Base-by-base conservation (phyloP, 2,329 filamentous ascomycete species). In the Fusarium sambucinum region DNA sequence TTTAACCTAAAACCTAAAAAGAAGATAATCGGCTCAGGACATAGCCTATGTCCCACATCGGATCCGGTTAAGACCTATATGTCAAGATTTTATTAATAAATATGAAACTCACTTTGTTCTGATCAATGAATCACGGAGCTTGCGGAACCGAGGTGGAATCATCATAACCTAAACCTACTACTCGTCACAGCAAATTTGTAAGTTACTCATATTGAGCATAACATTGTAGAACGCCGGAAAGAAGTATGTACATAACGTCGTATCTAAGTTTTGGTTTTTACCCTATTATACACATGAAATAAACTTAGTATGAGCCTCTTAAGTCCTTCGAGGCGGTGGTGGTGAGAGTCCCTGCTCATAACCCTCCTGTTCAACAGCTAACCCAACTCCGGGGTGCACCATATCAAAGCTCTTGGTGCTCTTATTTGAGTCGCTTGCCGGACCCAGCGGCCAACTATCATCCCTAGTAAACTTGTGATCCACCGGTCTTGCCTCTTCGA, bases 271-370 rank as follows among this genome's bases (percentile, higher is more conserved):
- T 35, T 51, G 14, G 12, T 38, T 50, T 40, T 48, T 30, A 23
- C 41, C 50, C 58, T 69, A 54, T 38, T 67, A 51, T 41, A 66
- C 46, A 44, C 45, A 61, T 33, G 35, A 62, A 62, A 47, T 37
- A 51, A 56, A 51, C 16, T 23, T 40, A 27, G 16, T 45, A 35
- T 52, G 48, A 45, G 33, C 40, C 56, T 30, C 57, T 68, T 21
- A 69, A 46, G 32, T 48, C 40, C 66, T 67, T 11, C 66, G 54
- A 59, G 71, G 71, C 40, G 71, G 71, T 44, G 71, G 71, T 40
- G 71, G 71, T 17, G 69, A 72, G 35, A 73, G 48, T 41, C 71
- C 71, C 30, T 73, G 71, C 35, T 62, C 60, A n/a, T 55, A 44
- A 38, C 47, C 47, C 29, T 68, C 69, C 10, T 55, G 61, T 25